Conservation (phyloP, 1,139 yeast species). For the Suhomyces taliae region DNA sequence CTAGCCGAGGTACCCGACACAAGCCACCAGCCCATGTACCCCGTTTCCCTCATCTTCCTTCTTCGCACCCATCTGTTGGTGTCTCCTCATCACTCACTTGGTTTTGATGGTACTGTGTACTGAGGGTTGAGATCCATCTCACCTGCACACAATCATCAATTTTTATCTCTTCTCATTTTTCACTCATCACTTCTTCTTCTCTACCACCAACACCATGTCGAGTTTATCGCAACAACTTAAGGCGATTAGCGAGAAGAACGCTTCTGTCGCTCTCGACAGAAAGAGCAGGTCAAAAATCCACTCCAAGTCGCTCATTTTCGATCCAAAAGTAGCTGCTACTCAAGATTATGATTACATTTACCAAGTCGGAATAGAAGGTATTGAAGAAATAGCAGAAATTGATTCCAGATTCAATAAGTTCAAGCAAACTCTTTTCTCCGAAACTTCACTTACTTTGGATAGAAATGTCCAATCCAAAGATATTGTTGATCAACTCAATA, state of each 20-base stretch:
- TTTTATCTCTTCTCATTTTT: conserved; percentile 8
- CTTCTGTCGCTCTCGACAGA: conserved; percentile 81
- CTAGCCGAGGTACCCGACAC: no score
- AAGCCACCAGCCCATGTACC: no score
- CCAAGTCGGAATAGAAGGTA: conserved; percentile 71
- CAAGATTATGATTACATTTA: conserved; percentile 89
- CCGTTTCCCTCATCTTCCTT: no score
- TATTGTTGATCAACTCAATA: conserved; percentile 69
- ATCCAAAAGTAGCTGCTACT: conserved; percentile 82
- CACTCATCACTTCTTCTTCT: conserved; percentile 5
- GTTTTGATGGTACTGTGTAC: not conserved
- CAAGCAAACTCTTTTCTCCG: conserved; percentile 72
- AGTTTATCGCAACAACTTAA: conserved; percentile 79
- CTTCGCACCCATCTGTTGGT: not conserved
- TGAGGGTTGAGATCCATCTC: not conserved
- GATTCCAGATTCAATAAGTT: conserved; percentile 78
- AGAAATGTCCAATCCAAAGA: conserved; percentile 78
- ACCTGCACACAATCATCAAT: conserved; percentile 4
- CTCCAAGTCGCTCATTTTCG: conserved; percentile 83
- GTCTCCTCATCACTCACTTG: not conserved
- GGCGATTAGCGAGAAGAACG: conserved; percentile 63
- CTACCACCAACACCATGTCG: conserved; percentile 37
- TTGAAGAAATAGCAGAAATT: conserved; percentile 65
- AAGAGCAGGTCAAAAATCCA: conserved; percentile 84
- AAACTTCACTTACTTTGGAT: conserved; percentile 74